phyloP scores from a whole-genome alignment of 2,329 filamentous ascomycete genomes.

The Talaromyces albobiverticillius region DNA sequence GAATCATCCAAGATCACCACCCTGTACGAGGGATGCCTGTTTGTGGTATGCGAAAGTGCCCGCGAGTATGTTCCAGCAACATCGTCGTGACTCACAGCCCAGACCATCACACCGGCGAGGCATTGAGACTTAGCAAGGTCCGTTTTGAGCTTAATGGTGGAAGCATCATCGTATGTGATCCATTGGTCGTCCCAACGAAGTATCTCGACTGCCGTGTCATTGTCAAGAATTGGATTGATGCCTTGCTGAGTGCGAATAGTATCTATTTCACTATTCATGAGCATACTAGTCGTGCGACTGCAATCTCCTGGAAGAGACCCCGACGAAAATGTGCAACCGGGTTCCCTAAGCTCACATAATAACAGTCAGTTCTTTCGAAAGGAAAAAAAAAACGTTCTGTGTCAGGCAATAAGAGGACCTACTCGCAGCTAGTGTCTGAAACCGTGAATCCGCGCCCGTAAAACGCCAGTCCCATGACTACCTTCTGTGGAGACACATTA shows the following conservation, averaged over 20 bases:
- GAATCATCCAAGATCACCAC: no score
- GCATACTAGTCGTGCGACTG: slow-evolving; percentile 17
- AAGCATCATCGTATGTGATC: slow-evolving; percentile 31
- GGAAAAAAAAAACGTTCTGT: no score
- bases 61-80: not conserved
- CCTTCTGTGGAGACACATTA: slow-evolving; percentile 21
- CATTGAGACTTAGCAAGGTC: slow-evolving; percentile 30
- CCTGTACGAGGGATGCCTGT: no score
- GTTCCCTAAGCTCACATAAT: slow-evolving; percentile 2
- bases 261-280: slow-evolving; percentile 22
- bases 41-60: not conserved
- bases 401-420: not conserved
- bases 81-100: not conserved
- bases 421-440: slow-evolving; percentile 21
- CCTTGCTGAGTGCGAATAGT: slow-evolving; percentile 8
- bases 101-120: slow-evolving; percentile 25
- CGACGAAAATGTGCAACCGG: slow-evolving; percentile 17
- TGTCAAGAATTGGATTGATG: slow-evolving; percentile 15
- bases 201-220: slow-evolving; percentile 19
- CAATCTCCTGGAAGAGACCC: slow-evolving; percentile 19
- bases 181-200: slow-evolving; percentile 20
- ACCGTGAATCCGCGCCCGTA: slow-evolving; percentile 25
- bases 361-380: not conserved
- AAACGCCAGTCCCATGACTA: slow-evolving; percentile 25
- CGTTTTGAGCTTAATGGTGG: slow-evolving; percentile 34